Base-by-base conservation (phyloP, 2,329 filamentous ascomycete genomes). In the Cladosporium sp. region DNA sequence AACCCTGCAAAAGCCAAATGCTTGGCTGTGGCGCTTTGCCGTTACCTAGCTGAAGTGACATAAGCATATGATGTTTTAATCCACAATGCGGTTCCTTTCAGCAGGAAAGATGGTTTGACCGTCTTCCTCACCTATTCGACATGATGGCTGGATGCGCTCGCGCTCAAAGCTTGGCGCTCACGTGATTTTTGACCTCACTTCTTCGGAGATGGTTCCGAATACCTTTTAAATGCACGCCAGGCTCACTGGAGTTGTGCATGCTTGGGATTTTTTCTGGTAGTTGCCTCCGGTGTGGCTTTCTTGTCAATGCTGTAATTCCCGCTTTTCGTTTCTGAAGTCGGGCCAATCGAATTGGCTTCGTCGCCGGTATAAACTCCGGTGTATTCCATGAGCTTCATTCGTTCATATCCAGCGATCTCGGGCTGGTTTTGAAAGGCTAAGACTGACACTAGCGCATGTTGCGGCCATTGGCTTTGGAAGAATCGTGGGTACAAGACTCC, bases 121-220 rank as follows among this genome's bases (percentile, higher is more conserved):
- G 8, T 23, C 8, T 21, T 11, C 8, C 8, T 21, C 11, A 10
- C 8, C n/a, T 5, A 21, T 21, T 14, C 39, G 39, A 46, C 39
- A n/a, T 46, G 39, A 8, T 46, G 39, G 21, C 39, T 46, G 39
- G n/a, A 11, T 46, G 39, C 39, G n/a, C 39, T 21, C 39, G 13
- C 39, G 26, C 39, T 30, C 13, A n/a, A 49, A 26, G 58, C 59
- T 62, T 62, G 59, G 59, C 48, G 23, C 32, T 62, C 59, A 62
- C 59, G 59, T 62, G 59, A 62, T 43, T 11, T 62, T 62, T 54
- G 59, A 62, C 59, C 59, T 62, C 59, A 62, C 59, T 54, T 62
- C 46, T 51, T 62, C 59, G 59, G 59, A 51, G 59, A 36, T 48
- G 13, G 16, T 32, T 30, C 57, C 57, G 57, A 48, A 25, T 25